These are phyloP conservation scores for Irpex rosettiformis DNA, from an alignment of 1,284 basidiomycete genomes.

Conservation along the genomic window DNA sequence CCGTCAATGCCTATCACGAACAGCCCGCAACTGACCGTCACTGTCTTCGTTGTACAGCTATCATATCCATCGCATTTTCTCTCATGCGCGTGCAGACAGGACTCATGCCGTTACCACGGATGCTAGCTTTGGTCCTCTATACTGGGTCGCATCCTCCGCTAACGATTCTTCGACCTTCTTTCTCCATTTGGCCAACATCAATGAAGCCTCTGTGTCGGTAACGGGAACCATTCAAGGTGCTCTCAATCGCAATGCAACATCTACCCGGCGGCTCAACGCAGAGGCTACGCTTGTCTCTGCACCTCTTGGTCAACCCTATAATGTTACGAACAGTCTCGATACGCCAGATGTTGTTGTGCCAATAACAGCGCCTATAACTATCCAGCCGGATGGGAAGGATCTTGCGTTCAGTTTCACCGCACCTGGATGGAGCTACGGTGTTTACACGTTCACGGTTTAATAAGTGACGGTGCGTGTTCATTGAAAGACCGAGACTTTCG, in stretches of 20 bases:
- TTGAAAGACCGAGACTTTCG: too few relatives aligned
- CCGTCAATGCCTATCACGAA: not conserved
- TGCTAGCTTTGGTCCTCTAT: constrained; percentile 3
- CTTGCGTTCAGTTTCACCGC: not conserved
- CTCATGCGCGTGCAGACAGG: not conserved
- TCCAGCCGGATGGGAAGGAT: not conserved
- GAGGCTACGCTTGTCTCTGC: not conserved
- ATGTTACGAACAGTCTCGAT: not conserved
- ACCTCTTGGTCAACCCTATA: not conserved
- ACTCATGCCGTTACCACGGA: not conserved
- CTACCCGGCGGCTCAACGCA: not conserved
- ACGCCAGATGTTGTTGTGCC: not conserved
- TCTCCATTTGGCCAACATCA: constrained; percentile 5
- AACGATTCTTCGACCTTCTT: constrained; percentile 4
- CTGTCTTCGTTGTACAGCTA: too few relatives aligned
- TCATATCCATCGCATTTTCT: not conserved
- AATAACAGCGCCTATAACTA: not conserved
- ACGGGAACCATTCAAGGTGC: constrained; percentile 5
- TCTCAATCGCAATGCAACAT: not conserved
- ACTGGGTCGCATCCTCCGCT: constrained; percentile 6
- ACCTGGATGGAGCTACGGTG: not conserved
- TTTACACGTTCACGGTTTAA: not conserved
- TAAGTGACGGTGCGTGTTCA: too few relatives aligned
- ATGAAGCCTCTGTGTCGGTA: not conserved
- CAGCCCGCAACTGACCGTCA: not conserved